phyloP scores from a whole-genome alignment of 1,284 basidiomycete genomes.

The Ceratobasidium sp. region DNA sequence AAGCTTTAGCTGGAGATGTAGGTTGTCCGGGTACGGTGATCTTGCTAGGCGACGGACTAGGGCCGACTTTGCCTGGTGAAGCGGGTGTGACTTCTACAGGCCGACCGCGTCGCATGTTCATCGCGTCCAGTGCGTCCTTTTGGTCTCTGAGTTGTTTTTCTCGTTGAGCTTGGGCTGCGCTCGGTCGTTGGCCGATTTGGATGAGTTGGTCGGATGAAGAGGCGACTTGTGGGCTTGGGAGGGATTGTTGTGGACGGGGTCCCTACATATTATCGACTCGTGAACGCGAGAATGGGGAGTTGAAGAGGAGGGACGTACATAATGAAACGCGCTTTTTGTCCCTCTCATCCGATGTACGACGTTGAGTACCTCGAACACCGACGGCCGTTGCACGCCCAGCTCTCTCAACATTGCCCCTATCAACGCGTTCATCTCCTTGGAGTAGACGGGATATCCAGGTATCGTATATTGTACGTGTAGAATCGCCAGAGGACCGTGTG shows the following conservation, averaged over 20 bases:
- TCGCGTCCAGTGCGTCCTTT: slow-evolving; percentile 43
- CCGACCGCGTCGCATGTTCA: slow-evolving; percentile 37
- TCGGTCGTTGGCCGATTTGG: slow-evolving; percentile 31
- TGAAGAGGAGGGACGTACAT: slow-evolving; percentile 63
- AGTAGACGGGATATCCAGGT: slow-evolving; percentile 94
- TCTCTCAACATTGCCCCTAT: slow-evolving; percentile 94
- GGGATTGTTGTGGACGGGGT: slow-evolving; percentile 16
- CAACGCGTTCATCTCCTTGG: slow-evolving; percentile 84
- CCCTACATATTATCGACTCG: background rate
- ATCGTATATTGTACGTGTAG: slow-evolving; percentile 97
- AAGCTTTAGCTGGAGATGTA: background rate
- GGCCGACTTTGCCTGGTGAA: background rate
- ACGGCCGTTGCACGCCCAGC: slow-evolving; percentile 84
- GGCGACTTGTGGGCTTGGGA: slow-evolving; percentile 27
- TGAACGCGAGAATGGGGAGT: too few species aligned
- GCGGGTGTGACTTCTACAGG: background rate
- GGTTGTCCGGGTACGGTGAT: too few species aligned
- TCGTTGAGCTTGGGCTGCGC: background rate
- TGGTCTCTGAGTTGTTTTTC: slow-evolving; percentile 36
- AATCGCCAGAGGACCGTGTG: slow-evolving; percentile 96
- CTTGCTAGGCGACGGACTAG: background rate
- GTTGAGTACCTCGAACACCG: slow-evolving; percentile 83
- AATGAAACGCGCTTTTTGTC: slow-evolving; percentile 83
- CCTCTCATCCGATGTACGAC: slow-evolving; percentile 86
- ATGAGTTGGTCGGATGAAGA: slow-evolving; percentile 41